Evolutionary conservation across 1,284 basidiomycete genomes (phyloP), one percentile per base, ranked within the genome.

Genomic region (Ustilago xerochloae): DNA sequence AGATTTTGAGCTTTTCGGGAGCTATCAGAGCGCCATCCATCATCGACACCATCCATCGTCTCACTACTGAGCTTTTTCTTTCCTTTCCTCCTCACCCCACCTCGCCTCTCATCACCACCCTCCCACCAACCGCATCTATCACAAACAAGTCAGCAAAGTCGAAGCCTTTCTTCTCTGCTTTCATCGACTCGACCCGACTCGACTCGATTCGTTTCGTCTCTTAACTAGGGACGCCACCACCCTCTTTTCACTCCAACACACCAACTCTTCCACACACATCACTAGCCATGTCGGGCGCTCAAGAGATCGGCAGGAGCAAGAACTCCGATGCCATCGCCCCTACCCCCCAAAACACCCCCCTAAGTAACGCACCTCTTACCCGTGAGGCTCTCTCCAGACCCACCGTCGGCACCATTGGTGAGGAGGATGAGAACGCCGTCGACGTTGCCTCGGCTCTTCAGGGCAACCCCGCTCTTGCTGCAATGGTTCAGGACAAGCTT

Each of bases 261-360:
- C 5, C 28, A 16, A 45, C 45, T 24, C 18, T 6, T 12, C 12
- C 41, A 46, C 32, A 15, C 53, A 49, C 30, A 46, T 35, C 43
- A 20, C 33, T 22, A 45, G 47, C 10, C 59, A 75, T 75, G 72
- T 75, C 72, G 46, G 67, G 67, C 63, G 72, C 72, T 38, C 72
- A 75, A 54, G 66, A 75, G 67, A 75, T 75, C 29, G 52, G 62
- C 64, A 76, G 72, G 64, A 77, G 63, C 71, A 71, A 78, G 41
- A 75, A 78, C 57, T 46, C 67, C 38, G 80, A 84, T 65, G 58
- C 73, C 45, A 81, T 85, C 63, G 91, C 91, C 5, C 91, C 91
- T 20, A 93, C 91, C 22, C 91, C 91, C 15, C 90, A 91, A 85
- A 93, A 93, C 87, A 92, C 91, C 15, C 91, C 91, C 16, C 87